phyloP scores from a whole-genome alignment of 169 alveolate species.

The Theileria parva region DNA sequence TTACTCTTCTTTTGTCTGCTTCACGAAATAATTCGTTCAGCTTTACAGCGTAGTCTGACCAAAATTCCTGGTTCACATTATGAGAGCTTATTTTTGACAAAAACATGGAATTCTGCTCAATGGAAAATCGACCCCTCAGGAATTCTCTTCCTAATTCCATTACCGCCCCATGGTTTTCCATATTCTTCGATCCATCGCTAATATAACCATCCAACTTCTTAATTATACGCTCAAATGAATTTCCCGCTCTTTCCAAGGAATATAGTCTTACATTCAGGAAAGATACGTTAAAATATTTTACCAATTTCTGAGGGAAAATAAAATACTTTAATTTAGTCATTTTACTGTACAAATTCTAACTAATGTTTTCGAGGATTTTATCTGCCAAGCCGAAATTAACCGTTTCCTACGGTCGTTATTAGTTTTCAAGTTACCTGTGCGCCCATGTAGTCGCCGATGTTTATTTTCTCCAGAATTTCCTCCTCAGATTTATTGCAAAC shows the following conservation, averaged over 20 bases:
- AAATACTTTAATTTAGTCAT: background rate
- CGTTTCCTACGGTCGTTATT: slow-evolving; percentile 18
- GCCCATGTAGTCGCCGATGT: slow-evolving; percentile 29
- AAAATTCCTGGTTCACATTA: background rate
- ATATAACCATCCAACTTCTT: background rate
- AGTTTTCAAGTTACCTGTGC: slow-evolving; percentile 18
- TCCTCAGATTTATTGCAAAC: slow-evolving; percentile 48
- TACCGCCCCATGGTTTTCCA: background rate
- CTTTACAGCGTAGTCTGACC: slow-evolving; percentile 5
- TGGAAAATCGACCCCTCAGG: background rate
- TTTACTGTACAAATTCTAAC: background rate
- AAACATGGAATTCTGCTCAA: background rate
- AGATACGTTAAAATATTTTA: too few relatives aligned
- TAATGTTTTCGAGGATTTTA: slow-evolving; percentile 24
- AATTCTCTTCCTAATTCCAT: slow-evolving; percentile 1
- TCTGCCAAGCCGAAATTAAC: slow-evolving; percentile 56
- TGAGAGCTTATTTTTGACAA: slow-evolving; percentile 7
- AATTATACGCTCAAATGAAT: background rate
- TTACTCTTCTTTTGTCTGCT: background rate
- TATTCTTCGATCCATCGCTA: background rate
- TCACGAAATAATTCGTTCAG: slow-evolving; percentile 6
- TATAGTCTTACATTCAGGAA: background rate
- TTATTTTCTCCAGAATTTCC: slow-evolving; percentile 16
- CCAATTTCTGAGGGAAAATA: slow-evolving; percentile 12
- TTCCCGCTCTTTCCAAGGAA: background rate